Conservation (phyloP, 257 asterid species). For the Solanum dulcamara region DNA sequence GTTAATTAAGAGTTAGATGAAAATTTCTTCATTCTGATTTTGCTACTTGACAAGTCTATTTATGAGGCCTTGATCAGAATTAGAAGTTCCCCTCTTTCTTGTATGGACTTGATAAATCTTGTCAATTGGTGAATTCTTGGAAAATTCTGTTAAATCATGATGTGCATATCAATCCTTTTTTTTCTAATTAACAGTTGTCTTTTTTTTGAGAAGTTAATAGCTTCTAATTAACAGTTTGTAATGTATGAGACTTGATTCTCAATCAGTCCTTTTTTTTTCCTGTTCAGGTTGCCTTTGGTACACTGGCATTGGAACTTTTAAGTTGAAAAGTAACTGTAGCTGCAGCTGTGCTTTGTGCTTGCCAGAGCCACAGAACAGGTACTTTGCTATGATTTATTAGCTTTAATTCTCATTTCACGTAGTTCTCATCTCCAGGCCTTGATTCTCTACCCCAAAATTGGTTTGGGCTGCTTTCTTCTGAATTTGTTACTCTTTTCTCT, state of each 20-base stretch:
- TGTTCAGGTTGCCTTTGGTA: not conserved
- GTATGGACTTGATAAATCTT: not conserved
- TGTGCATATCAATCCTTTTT: not conserved
- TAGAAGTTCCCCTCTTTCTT: not conserved
- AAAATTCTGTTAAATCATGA: not conserved
- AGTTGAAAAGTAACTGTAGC: not conserved
- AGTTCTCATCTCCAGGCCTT: constrained; percentile 23
- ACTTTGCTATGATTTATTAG: not conserved
- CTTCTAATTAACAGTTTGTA: not conserved
- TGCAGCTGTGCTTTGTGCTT: not conserved
- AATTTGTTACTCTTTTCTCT: not conserved
- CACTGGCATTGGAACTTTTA: not conserved
- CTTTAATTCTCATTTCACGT: not conserved
- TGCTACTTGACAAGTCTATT: not conserved
- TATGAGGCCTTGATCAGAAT: not conserved
- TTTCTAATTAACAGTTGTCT: no score
- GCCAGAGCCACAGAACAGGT: not conserved
- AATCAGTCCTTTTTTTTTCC: not conserved
- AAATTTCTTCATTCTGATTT: not conserved
- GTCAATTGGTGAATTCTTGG: not conserved
- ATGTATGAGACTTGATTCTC: not conserved
- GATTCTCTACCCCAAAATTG: not conserved
- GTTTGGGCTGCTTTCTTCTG: not conserved
- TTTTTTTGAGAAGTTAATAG: no score
- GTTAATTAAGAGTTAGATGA: not conserved